Evolutionary conservation across 2,329 filamentous ascomycete genomes (phyloP).

Genomic region (Aspergillus sp.): DNA sequence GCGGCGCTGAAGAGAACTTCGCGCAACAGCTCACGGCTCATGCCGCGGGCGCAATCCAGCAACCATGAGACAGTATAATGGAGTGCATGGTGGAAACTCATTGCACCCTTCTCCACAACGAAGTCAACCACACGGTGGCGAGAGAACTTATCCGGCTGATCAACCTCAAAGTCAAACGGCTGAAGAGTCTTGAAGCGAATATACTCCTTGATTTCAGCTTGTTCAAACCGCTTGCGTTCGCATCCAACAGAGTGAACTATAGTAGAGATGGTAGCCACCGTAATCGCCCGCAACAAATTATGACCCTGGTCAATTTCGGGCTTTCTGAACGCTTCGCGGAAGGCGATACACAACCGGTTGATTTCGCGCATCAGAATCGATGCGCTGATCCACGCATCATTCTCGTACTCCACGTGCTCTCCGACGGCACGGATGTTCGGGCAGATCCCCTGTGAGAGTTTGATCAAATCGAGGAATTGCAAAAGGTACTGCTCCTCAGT

Average conservation of each 20-base stretch:
- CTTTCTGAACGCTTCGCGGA: conserved; percentile 81
- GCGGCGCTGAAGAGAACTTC: conserved; percentile 70
- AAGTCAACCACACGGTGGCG: conserved; percentile 77
- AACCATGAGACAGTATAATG: conserved; percentile 98
- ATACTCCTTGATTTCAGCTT: conserved; percentile 84
- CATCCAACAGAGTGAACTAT: conserved; percentile 85
- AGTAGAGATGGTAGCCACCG: conserved; percentile 72
- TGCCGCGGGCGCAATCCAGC: conserved; percentile 79
- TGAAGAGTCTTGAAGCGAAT: conserved; percentile 75
- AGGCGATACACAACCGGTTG: conserved; percentile 84
- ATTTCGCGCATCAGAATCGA: conserved; percentile 93
- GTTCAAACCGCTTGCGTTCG: conserved; percentile 81
- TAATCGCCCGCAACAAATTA: conserved; percentile 68
- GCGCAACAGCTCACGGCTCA: conserved; percentile 66
- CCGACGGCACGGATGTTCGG: conserved; percentile 89
- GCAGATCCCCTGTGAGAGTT: conserved; percentile 94
- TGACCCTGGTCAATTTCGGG: conserved; percentile 63
- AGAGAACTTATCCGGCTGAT: conserved; percentile 42
- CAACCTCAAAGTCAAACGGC: conserved; percentile 75
- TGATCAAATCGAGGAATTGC: conserved; percentile 93
- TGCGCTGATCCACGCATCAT: conserved; percentile 95
- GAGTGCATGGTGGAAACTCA: conserved; percentile 96
- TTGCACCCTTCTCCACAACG: conserved; percentile 80
- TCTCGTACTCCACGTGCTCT: conserved; percentile 97
- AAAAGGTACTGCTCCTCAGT: conserved; percentile 82